Percentiles rank a stretch among this genome's conserved stretches.
These are phyloP conservation scores for Floccularia luteovirens DNA, from an alignment of 768 basidiomycete genomes.

Conservation along the genomic window DNA sequence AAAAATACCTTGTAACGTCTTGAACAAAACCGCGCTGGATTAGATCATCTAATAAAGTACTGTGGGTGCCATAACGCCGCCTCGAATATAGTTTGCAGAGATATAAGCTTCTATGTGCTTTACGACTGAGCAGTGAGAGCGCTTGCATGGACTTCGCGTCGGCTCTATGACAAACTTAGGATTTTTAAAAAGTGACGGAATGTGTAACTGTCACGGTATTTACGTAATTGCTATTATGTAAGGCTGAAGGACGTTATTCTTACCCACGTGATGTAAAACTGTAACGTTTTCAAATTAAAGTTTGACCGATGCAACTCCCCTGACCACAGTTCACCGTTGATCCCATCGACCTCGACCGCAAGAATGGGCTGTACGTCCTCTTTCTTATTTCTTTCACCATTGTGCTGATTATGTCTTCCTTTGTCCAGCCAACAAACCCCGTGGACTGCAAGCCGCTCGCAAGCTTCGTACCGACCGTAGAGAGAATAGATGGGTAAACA, in stretches of 20 bases:
- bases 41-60: slow-evolving; percentile 32
- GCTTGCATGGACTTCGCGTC: too few relatives aligned
- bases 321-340: slow-evolving; percentile 17
- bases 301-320: slow-evolving; percentile 23
- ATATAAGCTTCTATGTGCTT: too few relatives aligned
- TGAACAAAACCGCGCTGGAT: slow-evolving; percentile 38
- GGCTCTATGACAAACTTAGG: too few relatives aligned
- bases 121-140: too few relatives aligned
- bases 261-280: too few relatives aligned
- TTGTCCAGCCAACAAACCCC: slow-evolving; percentile 88
- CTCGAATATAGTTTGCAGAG: background rate
- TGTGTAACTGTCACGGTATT: too few relatives aligned
- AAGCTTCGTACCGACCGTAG: slow-evolving; percentile 93
- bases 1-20: slow-evolving; percentile 31
- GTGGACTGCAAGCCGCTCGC: slow-evolving; percentile 97
- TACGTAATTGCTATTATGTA: too few relatives aligned
- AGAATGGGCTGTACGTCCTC: slow-evolving; percentile 80
- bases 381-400: slow-evolving; percentile 7
- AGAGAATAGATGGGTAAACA: slow-evolving; percentile 91
- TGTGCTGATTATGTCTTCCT: slow-evolving; percentile 8
- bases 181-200: too few relatives aligned
- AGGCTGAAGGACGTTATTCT: too few relatives aligned
- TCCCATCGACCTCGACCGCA: slow-evolving; percentile 47
- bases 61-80: background rate
- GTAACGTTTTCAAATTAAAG: slow-evolving; percentile 38